phyloP scores from a whole-genome alignment of 2,329 filamentous ascomycete species.

The Pseudogymnoascus sp. region DNA sequence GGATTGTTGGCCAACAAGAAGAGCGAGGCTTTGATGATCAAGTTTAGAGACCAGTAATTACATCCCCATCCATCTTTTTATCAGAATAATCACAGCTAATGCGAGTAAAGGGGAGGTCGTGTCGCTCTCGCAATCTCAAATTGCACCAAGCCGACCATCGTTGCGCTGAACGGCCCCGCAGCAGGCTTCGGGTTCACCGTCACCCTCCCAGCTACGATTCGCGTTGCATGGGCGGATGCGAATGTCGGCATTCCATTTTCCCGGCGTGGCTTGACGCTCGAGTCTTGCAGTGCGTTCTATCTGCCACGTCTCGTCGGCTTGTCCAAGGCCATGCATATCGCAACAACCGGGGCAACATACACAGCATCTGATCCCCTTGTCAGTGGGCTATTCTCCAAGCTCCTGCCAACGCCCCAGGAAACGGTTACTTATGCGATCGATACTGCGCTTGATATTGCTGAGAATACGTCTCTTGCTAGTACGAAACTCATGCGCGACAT shows the following conservation, averaged over 20 bases:
- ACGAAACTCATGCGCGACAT: slow-evolving; percentile 62
- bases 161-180: slow-evolving; percentile 49
- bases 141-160: slow-evolving; percentile 50
- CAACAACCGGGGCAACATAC: slow-evolving; percentile 59
- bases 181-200: slow-evolving; percentile 55
- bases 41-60: slow-evolving; percentile 17
- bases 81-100: slow-evolving; percentile 16
- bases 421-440: slow-evolving; percentile 40
- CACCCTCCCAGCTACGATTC: slow-evolving; percentile 46
- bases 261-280: slow-evolving; percentile 61
- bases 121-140: slow-evolving; percentile 46
- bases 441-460: slow-evolving; percentile 57
- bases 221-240: slow-evolving; percentile 45
- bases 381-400: slow-evolving; percentile 54
- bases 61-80: slow-evolving; percentile 6
- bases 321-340: slow-evolving; percentile 52
- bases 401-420: slow-evolving; percentile 40
- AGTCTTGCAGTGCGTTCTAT: slow-evolving; percentile 64
- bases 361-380: slow-evolving; percentile 41
- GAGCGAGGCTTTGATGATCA: slow-evolving; percentile 16
- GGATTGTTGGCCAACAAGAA: background rate
- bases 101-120: slow-evolving; percentile 40
- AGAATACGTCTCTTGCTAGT: slow-evolving; percentile 56
- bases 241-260: slow-evolving; percentile 70
- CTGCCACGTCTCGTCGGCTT: slow-evolving; percentile 60